Evolutionary conservation across 2,329 filamentous ascomycete species (phyloP), one percentile per base, ranked within the genome.

Genomic region (Fusarium guadeloupense): DNA sequence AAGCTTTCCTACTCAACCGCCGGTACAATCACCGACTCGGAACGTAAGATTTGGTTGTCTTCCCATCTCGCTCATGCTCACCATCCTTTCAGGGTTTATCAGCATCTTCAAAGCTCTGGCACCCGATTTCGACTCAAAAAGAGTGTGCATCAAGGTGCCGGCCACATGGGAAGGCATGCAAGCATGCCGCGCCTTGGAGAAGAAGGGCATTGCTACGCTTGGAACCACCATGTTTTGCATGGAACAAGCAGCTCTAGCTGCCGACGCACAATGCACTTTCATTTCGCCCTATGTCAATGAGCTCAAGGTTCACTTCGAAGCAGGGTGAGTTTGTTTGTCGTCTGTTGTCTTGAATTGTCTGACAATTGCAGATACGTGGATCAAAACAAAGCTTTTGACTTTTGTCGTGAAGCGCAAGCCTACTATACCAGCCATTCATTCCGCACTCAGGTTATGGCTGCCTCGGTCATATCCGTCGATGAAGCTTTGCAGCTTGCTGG

Each of bases 261-360:
- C 79, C 1, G 81, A 86, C 43, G 83, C 80, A 0, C 78, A 80
- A 5, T 89, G 85, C 63, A 81, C 80, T 1, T 89, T 88, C 64
- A 84, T 89, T 37, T 85, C 86, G 0, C 87, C 87, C 0, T 89
- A 88, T 59, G 83, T 89, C 25, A 88, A 89, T 67, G 85, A 89
- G 62, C 74, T 89, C 34, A 83, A 82, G 60, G 86, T 87, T 6
- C 85, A 89, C 64, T 85, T 88, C 52, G 82, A 85, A 35, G 66
- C 75, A 12, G 75, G 72, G 78, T 84, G 69, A 63, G 74, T 69
- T 4, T 25, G 8, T 6, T 12, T 33, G 25, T 37, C 17, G n/a
- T 20, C 20, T 37, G 19, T 6, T 16, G 12, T 3, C 33, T 31
- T 28, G 23, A 37, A 17, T 20, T 16, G 0, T 31, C 45, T 61